These are phyloP conservation scores for Pholiota microspora DNA, from an alignment of 768 basidiomycete species.

Conservation along the genomic window DNA sequence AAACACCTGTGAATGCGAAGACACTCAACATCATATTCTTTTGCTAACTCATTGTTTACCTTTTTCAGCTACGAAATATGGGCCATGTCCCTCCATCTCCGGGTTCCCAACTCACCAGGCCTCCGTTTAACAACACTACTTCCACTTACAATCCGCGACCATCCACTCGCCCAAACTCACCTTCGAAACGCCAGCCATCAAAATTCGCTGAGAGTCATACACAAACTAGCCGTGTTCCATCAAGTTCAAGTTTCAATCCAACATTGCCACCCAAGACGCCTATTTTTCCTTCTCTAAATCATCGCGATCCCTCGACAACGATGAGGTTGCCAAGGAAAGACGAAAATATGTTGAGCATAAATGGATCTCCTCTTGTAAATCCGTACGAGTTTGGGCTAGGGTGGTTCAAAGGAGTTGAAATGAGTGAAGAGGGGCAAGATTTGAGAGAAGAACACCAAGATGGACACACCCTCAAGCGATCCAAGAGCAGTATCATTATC, in stretches of 20 bases:
- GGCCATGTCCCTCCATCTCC: conserved; percentile 37
- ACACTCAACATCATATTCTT: conserved; percentile 1
- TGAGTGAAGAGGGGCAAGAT: conserved; percentile 32
- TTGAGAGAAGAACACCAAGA: conserved; percentile 22
- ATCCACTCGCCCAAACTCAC: conserved; percentile 46
- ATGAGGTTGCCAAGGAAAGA: conserved; percentile 69
- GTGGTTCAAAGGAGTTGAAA: conserved; percentile 50
- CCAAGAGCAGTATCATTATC: conserved; percentile 60
- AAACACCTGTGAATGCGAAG: conserved; percentile 42
- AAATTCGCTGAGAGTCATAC: conserved; percentile 23
- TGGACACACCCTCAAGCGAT: conserved; percentile 34
- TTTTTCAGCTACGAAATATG: conserved; percentile 29
- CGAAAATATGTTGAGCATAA: conserved; percentile 78
- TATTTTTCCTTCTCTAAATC: conserved; percentile 38
- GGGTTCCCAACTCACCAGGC: conserved; percentile 46
- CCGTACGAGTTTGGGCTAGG: conserved; percentile 67
- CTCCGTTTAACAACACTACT: conserved; percentile 39
- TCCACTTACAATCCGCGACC: conserved; percentile 30
- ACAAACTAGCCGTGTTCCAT: conserved; percentile 44
- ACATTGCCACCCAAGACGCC: conserved; percentile 56
- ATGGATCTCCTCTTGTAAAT: conserved; percentile 81
- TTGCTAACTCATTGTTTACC: not conserved
- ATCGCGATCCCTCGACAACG: conserved; percentile 27
- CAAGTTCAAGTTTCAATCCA: conserved; percentile 72
- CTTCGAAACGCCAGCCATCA: conserved; percentile 41